Base-by-base conservation (phyloP, 2,329 filamentous ascomycete genomes). In the Exophiala oligosperma region DNA sequence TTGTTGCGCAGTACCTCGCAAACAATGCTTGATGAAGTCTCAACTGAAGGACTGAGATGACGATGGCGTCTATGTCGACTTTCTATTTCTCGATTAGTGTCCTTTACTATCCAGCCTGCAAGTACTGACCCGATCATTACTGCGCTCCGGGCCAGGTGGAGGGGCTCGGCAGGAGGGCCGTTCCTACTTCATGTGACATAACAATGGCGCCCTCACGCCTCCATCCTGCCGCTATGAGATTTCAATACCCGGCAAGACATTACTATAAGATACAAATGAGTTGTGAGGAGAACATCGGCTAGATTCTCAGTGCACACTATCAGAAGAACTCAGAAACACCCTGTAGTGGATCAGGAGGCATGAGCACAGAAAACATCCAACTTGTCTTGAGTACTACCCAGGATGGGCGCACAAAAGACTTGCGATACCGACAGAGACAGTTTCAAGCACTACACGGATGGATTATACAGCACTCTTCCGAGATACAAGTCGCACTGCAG, bases 391-490 rank as follows among this genome's bases (percentile, higher is more conserved):
- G 67, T 12, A 67, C 73, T 32, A 67, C 70, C 29, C 64, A 71
- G 12, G 75, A 78, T 59, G 73, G 74, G 28, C 72, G 75, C 1
- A 66, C 71, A 2, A 66, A 72, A 12, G 75, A 74, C 59, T 68
- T 71, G 23, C 65, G 71, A n/a, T 76, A 73, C 60, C 71, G 73
- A 2, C 74, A 76, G 53, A 60, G 67, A 4, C 74, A 78, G 60
- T 71, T 78, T 23, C 67, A 70, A 37, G 62, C 62, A 5, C 66
- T 78, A 1, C 76, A 76, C 54, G 47, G 66, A 2, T 54, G 60
- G 2, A 64, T 78, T 3, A 55, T 70, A 3, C 61, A 66, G 17
- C 57, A 69, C 37, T 62, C 69, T 17, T 62, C 64, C 1, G 56
- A 64, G 3, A 68, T 77, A 38, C 67, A 68, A 47, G 62, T 65